Conservation (phyloP, 441 rosid species). For the Viola pubescens region DNA sequence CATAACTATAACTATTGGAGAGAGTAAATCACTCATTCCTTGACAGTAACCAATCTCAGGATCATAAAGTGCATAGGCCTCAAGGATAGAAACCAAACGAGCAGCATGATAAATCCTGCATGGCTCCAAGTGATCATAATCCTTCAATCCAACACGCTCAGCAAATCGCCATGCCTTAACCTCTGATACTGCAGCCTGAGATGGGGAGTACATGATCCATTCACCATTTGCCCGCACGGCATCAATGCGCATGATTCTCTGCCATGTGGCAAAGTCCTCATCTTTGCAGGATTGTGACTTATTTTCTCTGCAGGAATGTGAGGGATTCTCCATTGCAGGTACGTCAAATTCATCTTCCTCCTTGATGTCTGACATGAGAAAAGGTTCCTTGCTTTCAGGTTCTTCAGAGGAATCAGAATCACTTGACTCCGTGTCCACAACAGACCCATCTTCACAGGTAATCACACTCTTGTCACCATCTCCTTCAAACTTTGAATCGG, state of each 20-base stretch:
- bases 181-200: constrained; percentile 62
- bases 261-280: constrained; percentile 79
- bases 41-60: constrained; percentile 92
- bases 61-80: constrained; percentile 82
- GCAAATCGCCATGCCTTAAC: constrained; percentile 49
- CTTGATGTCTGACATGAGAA: constrained; percentile 2
- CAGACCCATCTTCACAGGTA: constrained; percentile 39
- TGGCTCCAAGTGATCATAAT: constrained; percentile 71
- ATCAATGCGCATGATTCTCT: constrained; percentile 86
- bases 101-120: constrained; percentile 79
- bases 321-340: constrained; percentile 21
- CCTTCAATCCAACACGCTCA: constrained; percentile 59
- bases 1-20: constrained; percentile 60
- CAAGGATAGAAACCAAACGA: constrained; percentile 75
- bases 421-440: constrained; percentile 40
- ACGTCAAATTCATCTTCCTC: constrained; percentile 21
- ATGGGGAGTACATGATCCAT: constrained; percentile 53
- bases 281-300: constrained; percentile 29
- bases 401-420: constrained; percentile 41
- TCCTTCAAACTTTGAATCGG: constrained; percentile 31
- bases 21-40: constrained; percentile 90
- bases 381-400: constrained; percentile 20
- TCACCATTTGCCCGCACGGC: constrained; percentile 81
- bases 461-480: constrained; percentile 34
- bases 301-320: constrained; percentile 25